Conservation (phyloP, 805 yeast genomes). For the Millerozyma acaciae region DNA sequence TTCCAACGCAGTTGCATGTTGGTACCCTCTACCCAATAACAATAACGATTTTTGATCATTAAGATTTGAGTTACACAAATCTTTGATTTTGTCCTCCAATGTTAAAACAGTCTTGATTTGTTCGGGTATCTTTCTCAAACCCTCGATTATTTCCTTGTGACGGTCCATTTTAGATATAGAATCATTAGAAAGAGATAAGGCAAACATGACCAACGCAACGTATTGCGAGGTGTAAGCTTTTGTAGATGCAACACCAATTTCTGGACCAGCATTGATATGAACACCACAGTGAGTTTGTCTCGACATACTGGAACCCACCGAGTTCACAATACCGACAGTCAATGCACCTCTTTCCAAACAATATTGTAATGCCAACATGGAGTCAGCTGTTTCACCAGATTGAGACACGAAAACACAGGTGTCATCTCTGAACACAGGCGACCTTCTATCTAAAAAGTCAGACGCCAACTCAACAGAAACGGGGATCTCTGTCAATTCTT, state of each 20-base stretch:
- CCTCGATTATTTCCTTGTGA: constrained; percentile 81
- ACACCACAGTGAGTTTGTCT: constrained; percentile 99
- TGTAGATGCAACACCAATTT: constrained; percentile 98
- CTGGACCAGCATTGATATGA: constrained; percentile 99
- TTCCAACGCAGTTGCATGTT: constrained; percentile 94
- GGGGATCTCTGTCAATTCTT: constrained; percentile 93
- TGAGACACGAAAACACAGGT: constrained; percentile 97
- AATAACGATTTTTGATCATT: constrained; percentile 82
- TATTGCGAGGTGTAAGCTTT: constrained; percentile 98
- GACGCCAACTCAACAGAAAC: constrained; percentile 91
- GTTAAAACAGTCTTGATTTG: constrained; percentile 77
- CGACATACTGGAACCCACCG: constrained; percentile 95
- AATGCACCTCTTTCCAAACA: constrained; percentile 96
- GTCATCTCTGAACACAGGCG: constrained; percentile 98
- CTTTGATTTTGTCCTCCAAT: constrained; percentile 70
- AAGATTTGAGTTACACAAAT: constrained; percentile 67
- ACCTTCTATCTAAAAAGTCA: constrained; percentile 87
- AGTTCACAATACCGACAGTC: constrained; percentile 95
- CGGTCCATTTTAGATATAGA: constrained; percentile 72
- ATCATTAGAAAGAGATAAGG: constrained; percentile 91
- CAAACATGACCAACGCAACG: constrained; percentile 95
- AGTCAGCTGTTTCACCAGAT: constrained; percentile 98
- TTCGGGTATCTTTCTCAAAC: constrained; percentile 75
- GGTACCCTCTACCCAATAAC: constrained; percentile 95
- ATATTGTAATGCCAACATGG: constrained; percentile 90